Base-by-base conservation (phyloP, 306 rosid genomes). In the Trifolium repens region DNA sequence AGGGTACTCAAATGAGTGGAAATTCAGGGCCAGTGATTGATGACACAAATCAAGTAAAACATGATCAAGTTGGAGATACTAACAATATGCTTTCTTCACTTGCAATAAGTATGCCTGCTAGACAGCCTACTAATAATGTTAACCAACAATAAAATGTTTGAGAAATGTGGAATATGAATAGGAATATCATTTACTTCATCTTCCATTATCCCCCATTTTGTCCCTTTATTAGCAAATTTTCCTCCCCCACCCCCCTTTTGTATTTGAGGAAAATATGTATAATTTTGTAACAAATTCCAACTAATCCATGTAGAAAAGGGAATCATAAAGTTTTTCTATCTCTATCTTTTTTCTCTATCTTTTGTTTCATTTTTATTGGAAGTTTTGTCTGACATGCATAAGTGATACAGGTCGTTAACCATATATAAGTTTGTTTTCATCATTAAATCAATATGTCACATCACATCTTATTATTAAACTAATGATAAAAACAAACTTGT, bases 1-100 rank as follows among this genome's bases (percentile, higher is more conserved):
- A 94, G 73, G 85, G 58, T 69, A 47, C 81, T 22, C 87, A 87
- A 13, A 49, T 42, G 40, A 78, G 52, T 59, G 73, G 37, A 7
- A 76, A 47, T 67, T 69, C 39, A 19, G 72, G 27, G 37, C 22
- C 83, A 68, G 46, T n/a, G 64, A 80, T 12, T 61, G 64, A 73
- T 67, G 55, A 42, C 22, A 58, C 46, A 14, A 32, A 79, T 55
- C 17, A 73, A 66, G 54, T 52, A 67, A 71, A 76, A 67, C 43
- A 26, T 15, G 76, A 9, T 50, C 52, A 83, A 19, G 52, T 30
- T 35, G 52, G 47, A 68, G 83, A 80, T 57, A 30, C 63, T 40
- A 77, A 71, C 43, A 71, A 58, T 34, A 67, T 7, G 39, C 62
- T 15, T 17, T 73, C 83, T 14, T 80, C 76, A 11, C 58, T 87